A percentile compares a stretch with the other conserved stretches of the same genome.
Conservation (phyloP, 2,329 filamentous ascomycete genomes). For the Trichoderma cornu-damae region DNA sequence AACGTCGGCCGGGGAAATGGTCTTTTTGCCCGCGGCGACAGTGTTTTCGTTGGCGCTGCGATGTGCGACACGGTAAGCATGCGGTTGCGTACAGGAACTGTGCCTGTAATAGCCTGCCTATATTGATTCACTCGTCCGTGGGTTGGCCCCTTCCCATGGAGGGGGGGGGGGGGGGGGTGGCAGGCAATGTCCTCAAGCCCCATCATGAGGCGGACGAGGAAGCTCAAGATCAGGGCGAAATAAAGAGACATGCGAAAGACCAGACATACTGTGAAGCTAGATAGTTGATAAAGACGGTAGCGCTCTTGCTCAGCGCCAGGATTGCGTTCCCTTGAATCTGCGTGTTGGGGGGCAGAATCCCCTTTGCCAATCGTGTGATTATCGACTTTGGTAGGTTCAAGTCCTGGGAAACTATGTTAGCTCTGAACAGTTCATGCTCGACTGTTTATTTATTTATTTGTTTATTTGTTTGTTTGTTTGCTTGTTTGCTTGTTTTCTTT, state of each 20-base stretch:
- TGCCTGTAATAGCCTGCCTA: neutral
- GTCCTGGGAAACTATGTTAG: conserved; percentile 46
- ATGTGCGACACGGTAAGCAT: neutral
- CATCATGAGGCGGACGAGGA: neutral
- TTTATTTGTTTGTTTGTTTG: no score
- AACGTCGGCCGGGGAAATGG: conserved; percentile 69
- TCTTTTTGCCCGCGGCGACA: conserved; percentile 64
- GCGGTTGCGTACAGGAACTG: neutral
- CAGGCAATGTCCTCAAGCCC: no score
- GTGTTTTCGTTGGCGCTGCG: conserved; percentile 69
- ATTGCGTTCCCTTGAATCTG: conserved; percentile 80
- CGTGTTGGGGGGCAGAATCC: conserved; percentile 72
- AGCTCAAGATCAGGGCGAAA: neutral
- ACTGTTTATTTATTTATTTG: no score
- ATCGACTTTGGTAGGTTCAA: conserved; percentile 75
- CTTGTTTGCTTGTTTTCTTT: no score
- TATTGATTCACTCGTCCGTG: neutral
- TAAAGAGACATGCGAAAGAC: neutral
- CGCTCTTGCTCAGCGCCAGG: conserved; percentile 72
- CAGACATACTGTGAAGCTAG: conserved; percentile 66
- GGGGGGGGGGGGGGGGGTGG: no score
- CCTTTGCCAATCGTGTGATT: conserved; percentile 73
- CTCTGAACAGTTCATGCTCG: neutral
- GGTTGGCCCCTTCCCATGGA: no score
- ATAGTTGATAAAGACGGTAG: conserved; percentile 79